These are phyloP conservation scores for Saccharum officinarum DNA, from an alignment of 176 grass and related monocot genomes.

Conservation along the genomic window DNA sequence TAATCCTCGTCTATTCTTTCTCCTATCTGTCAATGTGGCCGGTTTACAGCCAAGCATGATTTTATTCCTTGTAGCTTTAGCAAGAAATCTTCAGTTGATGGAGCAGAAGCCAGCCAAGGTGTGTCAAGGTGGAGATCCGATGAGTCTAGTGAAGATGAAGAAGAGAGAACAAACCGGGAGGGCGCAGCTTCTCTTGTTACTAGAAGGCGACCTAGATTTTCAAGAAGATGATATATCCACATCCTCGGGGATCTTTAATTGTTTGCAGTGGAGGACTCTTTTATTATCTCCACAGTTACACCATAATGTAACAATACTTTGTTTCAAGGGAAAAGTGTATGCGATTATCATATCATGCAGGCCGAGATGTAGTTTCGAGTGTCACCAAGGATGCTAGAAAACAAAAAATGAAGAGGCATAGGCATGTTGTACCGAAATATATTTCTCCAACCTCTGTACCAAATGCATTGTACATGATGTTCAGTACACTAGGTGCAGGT, in stretches of 20 bases:
- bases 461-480: not conserved
- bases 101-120: constrained; percentile 28
- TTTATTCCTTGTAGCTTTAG: constrained; percentile 34
- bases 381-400: not conserved
- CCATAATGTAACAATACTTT: not conserved
- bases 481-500: not conserved
- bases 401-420: not conserved
- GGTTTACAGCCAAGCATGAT: not conserved
- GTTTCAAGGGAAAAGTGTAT: not conserved
- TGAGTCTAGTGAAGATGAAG: constrained; percentile 76
- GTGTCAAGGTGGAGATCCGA: constrained; percentile 79
- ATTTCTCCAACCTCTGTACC: not conserved
- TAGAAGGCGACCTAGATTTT: constrained; percentile 46
- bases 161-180: constrained; percentile 26
- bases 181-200: constrained; percentile 37
- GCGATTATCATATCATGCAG: not conserved
- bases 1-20: not conserved
- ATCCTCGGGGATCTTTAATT: not conserved
- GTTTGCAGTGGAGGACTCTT: not conserved
- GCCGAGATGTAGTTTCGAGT: not conserved
- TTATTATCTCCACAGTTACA: not conserved
- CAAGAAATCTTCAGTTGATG: constrained; percentile 28
- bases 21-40: not conserved
- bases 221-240: constrained; percentile 40
- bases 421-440: not conserved